Conservation (phyloP, 2,329 filamentous ascomycete species). For the Chaetothyriales sp. region DNA sequence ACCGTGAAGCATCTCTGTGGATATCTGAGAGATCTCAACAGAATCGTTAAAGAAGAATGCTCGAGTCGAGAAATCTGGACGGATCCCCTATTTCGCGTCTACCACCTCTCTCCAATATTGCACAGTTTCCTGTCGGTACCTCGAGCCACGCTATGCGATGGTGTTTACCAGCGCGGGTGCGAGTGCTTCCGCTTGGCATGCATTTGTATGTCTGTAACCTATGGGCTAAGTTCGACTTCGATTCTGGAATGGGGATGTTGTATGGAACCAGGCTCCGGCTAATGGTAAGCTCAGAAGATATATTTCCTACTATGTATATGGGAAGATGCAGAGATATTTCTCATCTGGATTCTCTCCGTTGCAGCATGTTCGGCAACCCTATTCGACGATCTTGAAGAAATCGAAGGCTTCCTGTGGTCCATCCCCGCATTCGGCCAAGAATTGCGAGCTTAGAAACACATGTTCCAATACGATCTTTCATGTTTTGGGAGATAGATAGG, state of each 20-base stretch:
- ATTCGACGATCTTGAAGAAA: neutral
- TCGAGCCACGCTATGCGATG: neutral
- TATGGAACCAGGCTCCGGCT: slow-evolving; percentile 1
- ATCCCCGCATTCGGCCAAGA: too few species aligned
- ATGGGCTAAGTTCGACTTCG: slow-evolving; percentile 1
- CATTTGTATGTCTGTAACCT: slow-evolving; percentile 3
- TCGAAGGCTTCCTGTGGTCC: too few species aligned
- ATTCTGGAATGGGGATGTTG: slow-evolving; percentile 1
- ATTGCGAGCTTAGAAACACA: neutral
- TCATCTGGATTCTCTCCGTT: neutral
- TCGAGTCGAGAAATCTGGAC: neutral
- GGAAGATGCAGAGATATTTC: neutral
- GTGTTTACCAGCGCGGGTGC: too few species aligned
- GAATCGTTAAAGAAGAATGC: neutral
- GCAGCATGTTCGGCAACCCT: slow-evolving; percentile 1
- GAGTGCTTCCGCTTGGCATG: neutral
- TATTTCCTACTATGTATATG: neutral
- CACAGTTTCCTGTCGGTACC: too few species aligned
- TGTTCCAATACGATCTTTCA: neutral
- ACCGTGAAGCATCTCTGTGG: neutral
- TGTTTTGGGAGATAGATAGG: neutral
- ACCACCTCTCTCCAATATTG: too few species aligned
- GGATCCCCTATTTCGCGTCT: neutral
- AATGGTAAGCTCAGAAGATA: too few species aligned
- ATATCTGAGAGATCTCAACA: slow-evolving; percentile 1